A percentile compares a stretch with the other conserved stretches of the same genome.
phyloP scores from a whole-genome alignment of 768 basidiomycete species.

The Hemileccinum impolitum region DNA sequence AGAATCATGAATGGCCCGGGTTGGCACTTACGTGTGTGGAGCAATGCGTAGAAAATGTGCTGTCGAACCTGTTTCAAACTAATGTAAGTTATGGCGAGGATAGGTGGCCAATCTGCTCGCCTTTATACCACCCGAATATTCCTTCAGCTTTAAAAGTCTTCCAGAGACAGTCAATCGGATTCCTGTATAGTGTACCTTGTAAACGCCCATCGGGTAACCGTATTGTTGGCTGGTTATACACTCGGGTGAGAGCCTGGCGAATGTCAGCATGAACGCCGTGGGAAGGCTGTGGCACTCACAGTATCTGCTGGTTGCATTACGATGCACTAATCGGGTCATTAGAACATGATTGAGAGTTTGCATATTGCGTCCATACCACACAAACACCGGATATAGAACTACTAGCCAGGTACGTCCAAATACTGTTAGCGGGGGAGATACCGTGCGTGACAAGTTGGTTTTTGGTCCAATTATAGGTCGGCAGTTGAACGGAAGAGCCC shows the following conservation, averaged over 20 bases:
- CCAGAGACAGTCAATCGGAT: slow-evolving; percentile 94
- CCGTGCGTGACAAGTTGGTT: slow-evolving; percentile 65
- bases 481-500: slow-evolving; percentile 95
- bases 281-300: slow-evolving; percentile 40
- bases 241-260: slow-evolving; percentile 75
- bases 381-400: slow-evolving; percentile 88
- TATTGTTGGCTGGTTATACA: slow-evolving; percentile 93
- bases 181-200: slow-evolving; percentile 79
- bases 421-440: slow-evolving; percentile 69
- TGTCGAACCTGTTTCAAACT: slow-evolving; percentile 61
- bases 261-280: background rate
- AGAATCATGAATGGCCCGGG: background rate
- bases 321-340: slow-evolving; percentile 50
- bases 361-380: slow-evolving; percentile 55
- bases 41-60: slow-evolving; percentile 93
- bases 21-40: slow-evolving; percentile 72
- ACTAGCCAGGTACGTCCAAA: slow-evolving; percentile 85
- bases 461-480: slow-evolving; percentile 94
- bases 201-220: slow-evolving; percentile 65
- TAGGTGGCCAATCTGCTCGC: slow-evolving; percentile 31
- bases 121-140: slow-evolving; percentile 93
- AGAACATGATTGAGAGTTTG: slow-evolving; percentile 5
- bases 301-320: slow-evolving; percentile 97
- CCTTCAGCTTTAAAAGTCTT: slow-evolving; percentile 93
- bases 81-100: background rate